A percentile compares a stretch with the other conserved stretches of the same genome.
Evolutionary conservation across 2,329 filamentous ascomycete genomes (phyloP).

Genomic region (Zarea fungicola): DNA sequence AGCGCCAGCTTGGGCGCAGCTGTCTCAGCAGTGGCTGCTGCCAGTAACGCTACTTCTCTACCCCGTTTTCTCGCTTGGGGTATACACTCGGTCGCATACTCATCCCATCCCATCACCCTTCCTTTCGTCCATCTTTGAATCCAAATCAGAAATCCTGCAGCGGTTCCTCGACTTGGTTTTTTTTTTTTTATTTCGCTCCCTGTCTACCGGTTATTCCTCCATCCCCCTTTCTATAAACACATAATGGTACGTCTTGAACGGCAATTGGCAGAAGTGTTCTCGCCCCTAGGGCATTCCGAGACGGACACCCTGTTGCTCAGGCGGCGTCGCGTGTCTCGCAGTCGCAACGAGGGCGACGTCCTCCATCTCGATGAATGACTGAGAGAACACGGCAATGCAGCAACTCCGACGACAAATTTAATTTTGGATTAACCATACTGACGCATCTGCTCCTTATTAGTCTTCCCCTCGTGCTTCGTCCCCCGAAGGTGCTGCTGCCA

Average conservation of each 20-base stretch:
- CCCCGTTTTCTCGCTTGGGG: conserved; percentile 6
- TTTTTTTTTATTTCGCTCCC: conserved; percentile 17
- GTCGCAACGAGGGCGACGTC: not conserved
- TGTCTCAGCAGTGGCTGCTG: conserved; percentile 19
- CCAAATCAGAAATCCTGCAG: conserved; percentile 15
- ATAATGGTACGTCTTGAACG: conserved; percentile 27
- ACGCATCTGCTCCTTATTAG: conserved; percentile 25
- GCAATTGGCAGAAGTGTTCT: not conserved
- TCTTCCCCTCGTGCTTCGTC: conserved; percentile 58
- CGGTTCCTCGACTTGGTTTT: conserved; percentile 12
- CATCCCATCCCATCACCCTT: conserved; percentile 13
- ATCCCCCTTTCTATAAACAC: conserved; percentile 3
- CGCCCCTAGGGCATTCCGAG: no score
- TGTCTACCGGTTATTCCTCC: no score
- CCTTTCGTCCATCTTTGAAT: conserved; percentile 12
- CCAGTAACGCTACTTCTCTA: conserved; percentile 7
- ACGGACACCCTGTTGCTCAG: not conserved
- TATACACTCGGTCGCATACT: conserved; percentile 8
- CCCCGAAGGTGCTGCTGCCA: conserved; percentile 53
- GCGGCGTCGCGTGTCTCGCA: conserved; percentile 2
- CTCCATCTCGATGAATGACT: no score
- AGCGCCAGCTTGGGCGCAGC: conserved; percentile 22
- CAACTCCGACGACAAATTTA: not conserved
- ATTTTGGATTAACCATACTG: not conserved
- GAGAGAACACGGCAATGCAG: no score